phyloP scores from a whole-genome alignment of 2,329 filamentous ascomycete species.

The Fusarium sp. region DNA sequence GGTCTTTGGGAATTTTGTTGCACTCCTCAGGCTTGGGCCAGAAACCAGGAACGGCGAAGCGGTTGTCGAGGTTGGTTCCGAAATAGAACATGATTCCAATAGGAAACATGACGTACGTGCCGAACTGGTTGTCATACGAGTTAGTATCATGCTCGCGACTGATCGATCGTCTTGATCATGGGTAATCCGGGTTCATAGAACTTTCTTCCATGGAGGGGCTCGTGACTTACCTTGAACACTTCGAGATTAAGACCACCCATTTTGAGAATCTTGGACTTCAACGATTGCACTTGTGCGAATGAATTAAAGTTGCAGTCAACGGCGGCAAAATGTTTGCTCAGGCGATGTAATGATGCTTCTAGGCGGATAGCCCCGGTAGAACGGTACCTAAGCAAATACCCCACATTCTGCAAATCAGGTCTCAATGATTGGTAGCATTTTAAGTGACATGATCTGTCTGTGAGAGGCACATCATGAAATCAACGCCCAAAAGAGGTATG shows the following conservation, averaged over 20 bases:
- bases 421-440: conserved; percentile 31
- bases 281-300: conserved; percentile 2
- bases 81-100: conserved; percentile 99
- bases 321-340: conserved; percentile 32
- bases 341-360: conserved; percentile 36
- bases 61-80: conserved; percentile 94
- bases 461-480: conserved; percentile 1
- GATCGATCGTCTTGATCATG: neutral
- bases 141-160: conserved; percentile 7
- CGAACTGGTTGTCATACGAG: conserved; percentile 71
- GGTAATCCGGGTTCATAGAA: neutral
- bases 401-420: conserved; percentile 22
- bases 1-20: conserved; percentile 79
- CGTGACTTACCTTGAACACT: conserved; percentile 82
- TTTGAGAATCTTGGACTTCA: conserved; percentile 24
- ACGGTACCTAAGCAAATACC: conserved; percentile 15
- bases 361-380: conserved; percentile 40
- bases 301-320: conserved; percentile 21
- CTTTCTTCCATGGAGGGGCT: neutral
- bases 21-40: conserved; percentile 88
- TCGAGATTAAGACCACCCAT: conserved; percentile 91
- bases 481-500: neutral
- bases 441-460: conserved; percentile 6
- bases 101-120: conserved; percentile 98
- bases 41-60: conserved; percentile 90